Evolutionary conservation across 805 yeast species (phyloP).

Genomic region (Spathaspora arborariae): DNA sequence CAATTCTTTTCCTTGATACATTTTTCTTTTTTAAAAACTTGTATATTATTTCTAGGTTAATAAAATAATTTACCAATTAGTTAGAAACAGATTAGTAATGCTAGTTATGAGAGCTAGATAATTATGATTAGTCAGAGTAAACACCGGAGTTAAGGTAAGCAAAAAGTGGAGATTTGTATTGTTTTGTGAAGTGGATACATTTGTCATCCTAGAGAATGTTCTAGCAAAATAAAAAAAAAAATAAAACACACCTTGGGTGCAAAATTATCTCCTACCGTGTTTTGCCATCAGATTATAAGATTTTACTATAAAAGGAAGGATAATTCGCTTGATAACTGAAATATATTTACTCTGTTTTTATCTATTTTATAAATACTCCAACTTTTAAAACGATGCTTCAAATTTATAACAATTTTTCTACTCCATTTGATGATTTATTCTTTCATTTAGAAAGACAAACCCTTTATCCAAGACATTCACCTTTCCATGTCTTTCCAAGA

Average conservation of each 20-base stretch:
- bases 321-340: background rate
- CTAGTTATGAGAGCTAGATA: too few species aligned
- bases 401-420: background rate
- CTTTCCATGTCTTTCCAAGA: background rate
- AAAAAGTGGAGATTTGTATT: background rate
- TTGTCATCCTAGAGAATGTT: background rate
- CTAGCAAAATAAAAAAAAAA: background rate
- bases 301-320: background rate
- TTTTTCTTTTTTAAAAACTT: background rate
- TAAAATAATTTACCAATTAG: background rate
- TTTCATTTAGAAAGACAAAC: background rate
- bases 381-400: background rate
- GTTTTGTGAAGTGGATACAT: background rate
- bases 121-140: background rate
- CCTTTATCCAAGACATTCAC: background rate
- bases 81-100: too few species aligned
- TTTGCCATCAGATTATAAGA: background rate
- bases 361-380: background rate
- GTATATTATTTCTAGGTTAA: constrained; percentile 1
- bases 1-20: background rate
- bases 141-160: background rate
- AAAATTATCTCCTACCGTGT: background rate
- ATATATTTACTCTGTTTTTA: background rate
- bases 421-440: background rate
- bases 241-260: background rate